phyloP scores from a whole-genome alignment of 495 filamentous ascomycete genomes.

The Xylaria longipes region DNA sequence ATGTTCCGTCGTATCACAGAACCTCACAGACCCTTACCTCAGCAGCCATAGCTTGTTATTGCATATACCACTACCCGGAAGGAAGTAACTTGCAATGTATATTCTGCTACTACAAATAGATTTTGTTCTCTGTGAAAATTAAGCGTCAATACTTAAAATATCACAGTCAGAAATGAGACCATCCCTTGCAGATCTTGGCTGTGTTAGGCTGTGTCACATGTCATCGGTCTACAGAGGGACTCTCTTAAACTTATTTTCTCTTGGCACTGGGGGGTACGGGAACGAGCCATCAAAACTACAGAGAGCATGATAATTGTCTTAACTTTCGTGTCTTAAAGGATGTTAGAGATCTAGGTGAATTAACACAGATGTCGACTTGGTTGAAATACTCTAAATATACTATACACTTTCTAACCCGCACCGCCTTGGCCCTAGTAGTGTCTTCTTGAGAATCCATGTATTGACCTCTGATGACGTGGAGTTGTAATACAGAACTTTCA shows the following conservation, averaged over 20 bases:
- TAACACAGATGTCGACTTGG: background rate
- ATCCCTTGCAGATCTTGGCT: background rate
- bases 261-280: background rate
- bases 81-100: background rate
- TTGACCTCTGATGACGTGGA: background rate
- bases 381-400: background rate
- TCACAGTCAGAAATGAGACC: background rate
- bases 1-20: background rate
- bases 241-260: background rate
- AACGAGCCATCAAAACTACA: background rate
- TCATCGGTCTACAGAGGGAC: background rate
- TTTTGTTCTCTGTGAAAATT: background rate
- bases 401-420: background rate
- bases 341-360: too few species aligned
- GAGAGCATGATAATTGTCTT: too few species aligned
- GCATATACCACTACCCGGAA: background rate
- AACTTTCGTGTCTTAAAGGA: too few species aligned
- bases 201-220: background rate
- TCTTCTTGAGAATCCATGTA: background rate
- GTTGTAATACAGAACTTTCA: background rate
- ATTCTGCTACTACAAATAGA: background rate
- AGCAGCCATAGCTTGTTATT: background rate
- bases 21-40: background rate
- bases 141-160: background rate
- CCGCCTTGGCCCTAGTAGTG: background rate